These are phyloP conservation scores for Linaria vulgaris DNA, from an alignment of 257 asterid species.

Conservation along the genomic window DNA sequence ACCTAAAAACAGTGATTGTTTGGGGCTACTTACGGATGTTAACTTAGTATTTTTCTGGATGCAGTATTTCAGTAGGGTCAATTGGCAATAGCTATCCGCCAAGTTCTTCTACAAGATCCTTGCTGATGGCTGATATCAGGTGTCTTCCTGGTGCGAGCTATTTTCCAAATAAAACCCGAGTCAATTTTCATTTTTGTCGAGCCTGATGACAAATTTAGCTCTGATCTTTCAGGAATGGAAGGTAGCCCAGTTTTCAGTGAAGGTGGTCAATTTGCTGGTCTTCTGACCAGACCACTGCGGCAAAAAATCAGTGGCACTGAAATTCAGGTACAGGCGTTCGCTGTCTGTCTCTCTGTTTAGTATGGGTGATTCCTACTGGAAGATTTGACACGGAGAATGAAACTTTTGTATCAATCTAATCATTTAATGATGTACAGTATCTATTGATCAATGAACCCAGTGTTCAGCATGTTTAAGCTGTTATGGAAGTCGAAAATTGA, in stretches of 20 bases:
- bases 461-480: constrained; percentile 10
- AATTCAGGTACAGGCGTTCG: constrained; percentile 66
- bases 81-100: constrained; percentile 86
- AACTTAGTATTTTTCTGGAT: constrained; percentile 17
- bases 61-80: constrained; percentile 91
- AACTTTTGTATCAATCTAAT: constrained; percentile 1
- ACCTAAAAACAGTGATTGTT: constrained; percentile 1
- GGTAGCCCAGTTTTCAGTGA: constrained; percentile 94
- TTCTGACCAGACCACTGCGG: constrained; percentile 78
- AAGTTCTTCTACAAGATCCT: constrained; percentile 50
- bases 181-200: constrained; percentile 29
- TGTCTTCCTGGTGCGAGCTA: constrained; percentile 90
- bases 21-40: constrained; percentile 12
- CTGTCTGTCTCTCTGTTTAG: constrained; percentile 18
- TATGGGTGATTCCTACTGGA: constrained; percentile 20
- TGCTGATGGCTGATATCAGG: constrained; percentile 91
- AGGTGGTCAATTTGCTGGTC: constrained; percentile 66
- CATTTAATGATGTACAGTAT: constrained; percentile 4
- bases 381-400: constrained; percentile 13
- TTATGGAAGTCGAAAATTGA: neutral
- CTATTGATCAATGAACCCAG: neutral
- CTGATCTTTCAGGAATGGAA: constrained; percentile 83
- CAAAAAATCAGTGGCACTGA: constrained; percentile 87
- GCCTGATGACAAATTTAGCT: constrained; percentile 29
- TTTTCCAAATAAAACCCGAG: constrained; percentile 23